Percentiles rank a stretch among this genome's conserved stretches.
These are phyloP conservation scores for Sequoia sempervirens DNA, from an alignment of 75 land plant genomes.

Conservation along the genomic window DNA sequence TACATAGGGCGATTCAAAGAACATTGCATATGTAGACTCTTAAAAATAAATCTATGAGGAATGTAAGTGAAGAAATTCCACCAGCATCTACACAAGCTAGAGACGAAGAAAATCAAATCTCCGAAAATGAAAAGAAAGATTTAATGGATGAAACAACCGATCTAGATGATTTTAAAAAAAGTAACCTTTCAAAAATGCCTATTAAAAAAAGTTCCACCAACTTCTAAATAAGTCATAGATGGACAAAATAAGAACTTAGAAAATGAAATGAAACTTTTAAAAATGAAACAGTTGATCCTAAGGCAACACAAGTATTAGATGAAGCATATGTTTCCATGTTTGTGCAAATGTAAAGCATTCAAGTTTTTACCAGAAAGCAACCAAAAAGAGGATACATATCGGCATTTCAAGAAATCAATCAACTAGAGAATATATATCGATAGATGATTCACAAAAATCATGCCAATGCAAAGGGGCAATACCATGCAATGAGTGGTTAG, in stretches of 20 bases:
- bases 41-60: not conserved
- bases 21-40: not conserved
- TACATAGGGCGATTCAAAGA: slow-evolving; percentile 1
- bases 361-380: no score
- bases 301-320: slow-evolving; percentile 15
- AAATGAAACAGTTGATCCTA: slow-evolving; percentile 6
- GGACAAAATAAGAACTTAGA: not conserved
- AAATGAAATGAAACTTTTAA: not conserved
- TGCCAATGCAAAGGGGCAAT: no score
- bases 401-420: no score
- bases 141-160: not conserved
- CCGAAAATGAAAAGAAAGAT: not conserved
- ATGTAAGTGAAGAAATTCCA: not conserved
- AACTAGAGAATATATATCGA: no score
- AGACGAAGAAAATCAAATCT: not conserved
- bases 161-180: slow-evolving; percentile 2
- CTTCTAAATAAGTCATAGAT: not conserved
- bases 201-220: not conserved
- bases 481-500: no score
- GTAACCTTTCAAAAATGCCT: not conserved
- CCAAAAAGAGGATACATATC: no score
- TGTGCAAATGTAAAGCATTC: no score
- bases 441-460: no score
- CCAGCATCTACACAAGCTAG: not conserved
- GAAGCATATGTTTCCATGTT: slow-evolving; percentile 3